Base-by-base conservation (phyloP, 148 eudicot genomes). In the Fagopyrum esculentum region DNA sequence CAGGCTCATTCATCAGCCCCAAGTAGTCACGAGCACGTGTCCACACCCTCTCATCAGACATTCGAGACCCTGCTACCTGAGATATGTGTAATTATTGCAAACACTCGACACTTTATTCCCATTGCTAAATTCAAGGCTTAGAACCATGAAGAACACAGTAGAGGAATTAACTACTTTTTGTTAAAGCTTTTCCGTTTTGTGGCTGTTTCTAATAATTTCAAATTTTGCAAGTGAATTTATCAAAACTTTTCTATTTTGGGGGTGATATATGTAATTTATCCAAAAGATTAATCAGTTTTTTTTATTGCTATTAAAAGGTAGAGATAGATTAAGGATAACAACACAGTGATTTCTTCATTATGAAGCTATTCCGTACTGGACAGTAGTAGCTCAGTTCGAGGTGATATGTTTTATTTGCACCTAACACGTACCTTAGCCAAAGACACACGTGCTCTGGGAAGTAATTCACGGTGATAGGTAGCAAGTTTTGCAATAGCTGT, bases 401-500 rank as follows among this genome's bases (percentile, higher is more conserved):
- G 35, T 29, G 54, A 72, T 17, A 50, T n/a, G 4, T 4, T 66
- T 54, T 52, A 45, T 73, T 75, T 44, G 45, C 48, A 50, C 47
- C 35, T 44, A 19, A 40, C 43, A 80, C 85, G 73, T 46, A 86
- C 99, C 99, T 96, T 96, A 56, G 90, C 82, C 83, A 96, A 82
- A 74, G 97, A 90, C 55, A 96, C 99, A 60, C 94, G 94, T 55
- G 97, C 97, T 82, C 99, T 88, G 56, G 99, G 99, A 51, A 96
- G 85, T 74, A 96, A 84, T 74, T 96, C 99, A 74, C 89, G 90
- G 81, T 92, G 99, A 80, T 82, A 87, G 44, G 99, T 93, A 73
- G 99, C 99, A 73, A 96, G 93, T 78, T 96, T 92, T 35, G 98
- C 98, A 73, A 96, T 92, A 45, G 99, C 98, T 45, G 94, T 96